A percentile compares a stretch with the other conserved stretches of the same genome.
Conservation (phyloP, 148 eudicot genomes). For the Bassia scoparia region DNA sequence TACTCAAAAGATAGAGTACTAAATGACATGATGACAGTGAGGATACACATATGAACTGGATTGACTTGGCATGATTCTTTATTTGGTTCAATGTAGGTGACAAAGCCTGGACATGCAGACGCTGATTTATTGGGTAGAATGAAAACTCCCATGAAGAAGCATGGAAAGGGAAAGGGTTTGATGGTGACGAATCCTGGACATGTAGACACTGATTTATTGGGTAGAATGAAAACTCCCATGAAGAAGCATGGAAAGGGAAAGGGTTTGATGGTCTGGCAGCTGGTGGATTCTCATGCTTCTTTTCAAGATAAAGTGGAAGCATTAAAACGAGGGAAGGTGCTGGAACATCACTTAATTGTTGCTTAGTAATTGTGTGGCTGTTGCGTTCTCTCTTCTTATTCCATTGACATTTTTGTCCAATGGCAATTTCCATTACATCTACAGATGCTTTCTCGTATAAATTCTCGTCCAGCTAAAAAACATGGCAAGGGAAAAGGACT, state of each 20-base stretch:
- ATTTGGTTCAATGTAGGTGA: conserved; percentile 32
- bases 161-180: conserved; percentile 86
- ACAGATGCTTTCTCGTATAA: conserved; percentile 22
- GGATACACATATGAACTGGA: not conserved
- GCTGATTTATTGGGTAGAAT: conserved; percentile 27
- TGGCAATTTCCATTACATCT: conserved; percentile 5
- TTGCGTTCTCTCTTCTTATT: not conserved
- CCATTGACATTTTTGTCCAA: not conserved
- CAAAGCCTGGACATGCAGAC: conserved; percentile 28
- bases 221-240: conserved; percentile 30
- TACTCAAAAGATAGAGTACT: not conserved
- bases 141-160: conserved; percentile 43
- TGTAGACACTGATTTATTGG: conserved; percentile 27
- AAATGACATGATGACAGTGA: not conserved
- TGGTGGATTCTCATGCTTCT: conserved; percentile 22
- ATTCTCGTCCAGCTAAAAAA: conserved; percentile 18
- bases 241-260: conserved; percentile 81
- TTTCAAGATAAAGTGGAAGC: conserved; percentile 20
- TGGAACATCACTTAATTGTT: not conserved
- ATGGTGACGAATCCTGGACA: conserved; percentile 47
- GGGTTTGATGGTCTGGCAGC: conserved; percentile 57
- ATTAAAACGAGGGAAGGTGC: conserved; percentile 38
- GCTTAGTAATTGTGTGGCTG: not conserved
- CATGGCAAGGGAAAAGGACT: conserved; percentile 50
- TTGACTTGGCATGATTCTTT: conserved; percentile 9